These are phyloP conservation scores for Musa balbisiana DNA, from an alignment of 202 grass and related monocot species.

Conservation along the genomic window DNA sequence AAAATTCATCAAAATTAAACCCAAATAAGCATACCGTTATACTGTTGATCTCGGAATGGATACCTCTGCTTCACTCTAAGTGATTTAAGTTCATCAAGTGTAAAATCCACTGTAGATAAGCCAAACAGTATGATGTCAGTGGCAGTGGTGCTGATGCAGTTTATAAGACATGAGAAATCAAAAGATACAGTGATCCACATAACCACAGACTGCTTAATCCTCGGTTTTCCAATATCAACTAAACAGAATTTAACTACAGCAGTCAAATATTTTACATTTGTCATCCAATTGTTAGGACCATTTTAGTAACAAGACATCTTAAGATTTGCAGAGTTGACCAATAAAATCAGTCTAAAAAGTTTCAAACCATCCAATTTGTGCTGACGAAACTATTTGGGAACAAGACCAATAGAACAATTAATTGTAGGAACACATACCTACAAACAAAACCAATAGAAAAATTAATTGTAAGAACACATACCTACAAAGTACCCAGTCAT, in stretches of 20 bases:
- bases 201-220: too few species aligned
- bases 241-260: too few species aligned
- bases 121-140: neutral
- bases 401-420: neutral
- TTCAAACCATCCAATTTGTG: neutral
- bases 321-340: neutral
- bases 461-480: conserved; percentile 15
- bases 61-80: conserved; percentile 71
- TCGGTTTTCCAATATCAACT: too few species aligned
- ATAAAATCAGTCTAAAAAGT: neutral
- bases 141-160: neutral
- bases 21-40: conserved; percentile 46
- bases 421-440: conserved; percentile 30
- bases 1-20: neutral
- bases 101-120: conserved; percentile 74
- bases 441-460: neutral
- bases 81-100: conserved; percentile 67
- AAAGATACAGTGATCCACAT: neutral
- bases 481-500: conserved; percentile 76
- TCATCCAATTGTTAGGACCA: neutral
- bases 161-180: neutral
- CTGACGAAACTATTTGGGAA: neutral
- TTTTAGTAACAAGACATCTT: neutral
- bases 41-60: conserved; percentile 66
- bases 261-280: neutral